A percentile compares a stretch with the other conserved stretches of the same genome.
Evolutionary conservation across 2,329 filamentous ascomycete genomes (phyloP).

Genomic region (Ophiostoma australiae): DNA sequence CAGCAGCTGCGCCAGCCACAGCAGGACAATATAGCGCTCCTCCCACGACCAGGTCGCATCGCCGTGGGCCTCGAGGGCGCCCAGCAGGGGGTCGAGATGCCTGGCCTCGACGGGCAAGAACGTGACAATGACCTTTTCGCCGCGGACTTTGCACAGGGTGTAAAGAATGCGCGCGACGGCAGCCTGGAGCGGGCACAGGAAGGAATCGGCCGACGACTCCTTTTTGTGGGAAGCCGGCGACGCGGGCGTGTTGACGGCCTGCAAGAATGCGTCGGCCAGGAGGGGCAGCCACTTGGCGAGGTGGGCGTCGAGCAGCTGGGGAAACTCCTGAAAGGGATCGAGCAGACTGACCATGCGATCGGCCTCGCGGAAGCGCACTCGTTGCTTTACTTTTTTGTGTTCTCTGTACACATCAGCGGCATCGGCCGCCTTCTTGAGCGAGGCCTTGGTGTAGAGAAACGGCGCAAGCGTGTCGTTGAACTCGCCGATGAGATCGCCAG

Average conservation of each 20-base stretch:
- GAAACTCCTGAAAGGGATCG: conserved; percentile 90
- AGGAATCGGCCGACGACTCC: conserved; percentile 34
- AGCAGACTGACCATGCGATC: conserved; percentile 45
- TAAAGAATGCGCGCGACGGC: conserved; percentile 80
- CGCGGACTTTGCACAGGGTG: conserved; percentile 87
- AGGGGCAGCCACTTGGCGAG: conserved; percentile 69
- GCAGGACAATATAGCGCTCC: conserved; percentile 76
- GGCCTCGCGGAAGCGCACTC: conserved; percentile 27
- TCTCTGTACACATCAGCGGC: not conserved
- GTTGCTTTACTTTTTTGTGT: conserved; percentile 18
- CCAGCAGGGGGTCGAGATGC: conserved; percentile 74
- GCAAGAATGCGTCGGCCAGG: conserved; percentile 71
- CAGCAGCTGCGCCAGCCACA: conserved; percentile 81
- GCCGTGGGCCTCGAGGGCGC: conserved; percentile 58
- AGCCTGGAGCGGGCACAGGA: conserved; percentile 54
- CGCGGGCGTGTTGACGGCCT: conserved; percentile 35
- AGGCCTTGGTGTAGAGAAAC: conserved; percentile 39
- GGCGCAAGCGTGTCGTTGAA: conserved; percentile 50
- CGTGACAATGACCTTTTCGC: conserved; percentile 84
- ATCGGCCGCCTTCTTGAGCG: not conserved
- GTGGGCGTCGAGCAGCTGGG: conserved; percentile 83
- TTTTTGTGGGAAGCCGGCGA: not conserved
- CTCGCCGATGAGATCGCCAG: conserved; percentile 54
- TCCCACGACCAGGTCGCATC: conserved; percentile 65
- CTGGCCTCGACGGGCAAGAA: conserved; percentile 88